A percentile compares a stretch with the other conserved stretches of the same genome.
Evolutionary conservation across 371 early-diverging fungal species (phyloP).

Genomic region (Saksenaea vasiformis): DNA sequence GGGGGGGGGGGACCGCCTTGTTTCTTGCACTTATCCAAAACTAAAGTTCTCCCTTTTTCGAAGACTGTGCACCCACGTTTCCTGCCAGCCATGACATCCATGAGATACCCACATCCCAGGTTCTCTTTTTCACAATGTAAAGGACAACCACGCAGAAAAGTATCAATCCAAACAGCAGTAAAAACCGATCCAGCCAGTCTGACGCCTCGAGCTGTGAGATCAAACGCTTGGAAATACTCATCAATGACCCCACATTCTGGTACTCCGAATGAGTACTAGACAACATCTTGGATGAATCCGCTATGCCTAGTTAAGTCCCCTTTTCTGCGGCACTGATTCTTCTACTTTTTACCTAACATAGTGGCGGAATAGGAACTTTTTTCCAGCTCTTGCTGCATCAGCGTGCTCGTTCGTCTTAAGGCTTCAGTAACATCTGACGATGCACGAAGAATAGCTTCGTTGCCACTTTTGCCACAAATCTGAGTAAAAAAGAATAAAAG

Average conservation of each 20-base stretch:
- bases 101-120: conserved; percentile 67
- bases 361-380: conserved; percentile 65
- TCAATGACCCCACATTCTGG: conserved; percentile 59
- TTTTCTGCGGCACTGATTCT: neutral
- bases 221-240: conserved; percentile 63
- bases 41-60: neutral
- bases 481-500: neutral
- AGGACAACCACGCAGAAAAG: conserved; percentile 66
- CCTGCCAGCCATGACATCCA: conserved; percentile 52
- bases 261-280: conserved; percentile 61
- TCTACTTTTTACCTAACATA: conserved; percentile 56
- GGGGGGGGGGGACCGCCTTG: too few relatives aligned
- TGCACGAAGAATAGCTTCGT: conserved; percentile 49
- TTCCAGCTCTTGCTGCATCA: conserved; percentile 79
- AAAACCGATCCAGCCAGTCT: conserved; percentile 72
- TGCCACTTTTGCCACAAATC: conserved; percentile 21
- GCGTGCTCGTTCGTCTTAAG: conserved; percentile 64
- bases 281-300: conserved; percentile 66
- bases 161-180: conserved; percentile 63
- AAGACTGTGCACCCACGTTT: neutral
- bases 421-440: conserved; percentile 65
- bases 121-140: conserved; percentile 68
- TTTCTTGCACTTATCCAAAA: neutral
- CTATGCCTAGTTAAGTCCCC: conserved; percentile 24
- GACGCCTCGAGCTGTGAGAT: conserved; percentile 71